A percentile compares a stretch with the other conserved stretches of the same genome.
These are phyloP conservation scores for Sodiomyces alkalinus DNA, from an alignment of 2,329 filamentous ascomycete species.

Conservation along the genomic window DNA sequence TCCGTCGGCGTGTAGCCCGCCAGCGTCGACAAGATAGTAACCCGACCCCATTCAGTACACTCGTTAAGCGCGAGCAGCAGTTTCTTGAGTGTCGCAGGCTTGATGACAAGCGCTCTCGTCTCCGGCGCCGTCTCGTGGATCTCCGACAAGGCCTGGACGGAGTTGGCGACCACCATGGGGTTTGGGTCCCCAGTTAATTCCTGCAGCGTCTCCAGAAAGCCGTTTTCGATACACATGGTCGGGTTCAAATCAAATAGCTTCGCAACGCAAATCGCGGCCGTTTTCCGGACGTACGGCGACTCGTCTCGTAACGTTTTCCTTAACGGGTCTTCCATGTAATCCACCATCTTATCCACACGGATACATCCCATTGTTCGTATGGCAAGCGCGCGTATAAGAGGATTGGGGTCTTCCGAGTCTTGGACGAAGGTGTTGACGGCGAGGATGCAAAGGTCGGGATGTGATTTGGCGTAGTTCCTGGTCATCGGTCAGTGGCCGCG, in stretches of 20 bases:
- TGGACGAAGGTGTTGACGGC: slow-evolving; percentile 99
- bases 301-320: slow-evolving; percentile 94
- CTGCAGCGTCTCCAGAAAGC: slow-evolving; percentile 84
- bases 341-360: slow-evolving; percentile 96
- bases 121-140: slow-evolving; percentile 85
- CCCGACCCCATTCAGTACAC: slow-evolving; percentile 95
- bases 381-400: slow-evolving; percentile 76
- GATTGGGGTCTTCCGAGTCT: slow-evolving; percentile 97
- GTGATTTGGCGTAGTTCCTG: slow-evolving; percentile 98
- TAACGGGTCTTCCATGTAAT: slow-evolving; percentile 98
- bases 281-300: slow-evolving; percentile 96
- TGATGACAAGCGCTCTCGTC: slow-evolving; percentile 73
- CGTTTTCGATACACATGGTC: slow-evolving; percentile 85
- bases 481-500: too few relatives aligned
- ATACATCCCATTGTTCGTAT: slow-evolving; percentile 99
- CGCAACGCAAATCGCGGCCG: slow-evolving; percentile 91
- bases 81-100: slow-evolving; percentile 75
- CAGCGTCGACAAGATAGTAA: slow-evolving; percentile 80
- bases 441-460: slow-evolving; percentile 94
- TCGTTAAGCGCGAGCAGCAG: slow-evolving; percentile 93
- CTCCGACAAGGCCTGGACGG: slow-evolving; percentile 82
- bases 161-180: slow-evolving; percentile 98
- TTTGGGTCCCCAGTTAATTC: slow-evolving; percentile 96
- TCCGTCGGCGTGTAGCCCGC: slow-evolving; percentile 80
- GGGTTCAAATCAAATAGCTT: slow-evolving; percentile 96